Percentiles rank a stretch among this genome's conserved stretches.
Conservation (phyloP, 2,329 filamentous ascomycete species). For the Mariannaea sp. region DNA sequence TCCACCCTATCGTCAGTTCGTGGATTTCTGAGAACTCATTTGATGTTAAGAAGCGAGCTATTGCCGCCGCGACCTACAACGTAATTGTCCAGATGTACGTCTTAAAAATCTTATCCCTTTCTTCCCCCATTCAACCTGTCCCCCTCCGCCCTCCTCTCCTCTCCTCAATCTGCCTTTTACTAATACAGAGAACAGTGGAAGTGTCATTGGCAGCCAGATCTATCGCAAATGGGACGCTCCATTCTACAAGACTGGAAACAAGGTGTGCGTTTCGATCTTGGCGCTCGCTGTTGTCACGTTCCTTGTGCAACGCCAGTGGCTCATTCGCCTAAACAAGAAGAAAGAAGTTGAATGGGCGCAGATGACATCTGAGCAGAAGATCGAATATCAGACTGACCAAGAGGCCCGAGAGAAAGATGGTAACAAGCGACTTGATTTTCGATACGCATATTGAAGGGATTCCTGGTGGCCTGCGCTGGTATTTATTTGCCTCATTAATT, state of each 20-base stretch:
- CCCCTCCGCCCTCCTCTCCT: too few relatives aligned
- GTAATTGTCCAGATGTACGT: conserved; percentile 51
- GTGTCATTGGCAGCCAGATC: conserved; percentile 51
- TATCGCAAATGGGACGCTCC: conserved; percentile 58
- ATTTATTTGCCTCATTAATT: neutral
- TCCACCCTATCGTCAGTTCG: conserved; percentile 58
- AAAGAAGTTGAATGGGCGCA: conserved; percentile 53
- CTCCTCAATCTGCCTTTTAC: neutral
- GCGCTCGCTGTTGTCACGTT: conserved; percentile 56
- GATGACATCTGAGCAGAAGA: conserved; percentile 51
- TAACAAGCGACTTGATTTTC: conserved; percentile 56
- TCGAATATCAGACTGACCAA: conserved; percentile 52
- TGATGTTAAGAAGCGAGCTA: conserved; percentile 54
- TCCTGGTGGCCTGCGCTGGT: neutral
- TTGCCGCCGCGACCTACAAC: conserved; percentile 54
- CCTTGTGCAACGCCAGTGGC: conserved; percentile 51
- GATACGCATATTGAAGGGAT: conserved; percentile 50
- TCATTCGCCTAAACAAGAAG: conserved; percentile 53
- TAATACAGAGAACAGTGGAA: conserved; percentile 39
- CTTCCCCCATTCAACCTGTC: too few relatives aligned
- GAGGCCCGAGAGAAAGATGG: conserved; percentile 51
- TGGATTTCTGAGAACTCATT: conserved; percentile 58
- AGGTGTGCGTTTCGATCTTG: conserved; percentile 58
- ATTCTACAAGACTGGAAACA: conserved; percentile 63
- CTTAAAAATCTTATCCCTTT: neutral